These are phyloP conservation scores for Lantana camara DNA, from an alignment of 257 asterid species.

Conservation along the genomic window DNA sequence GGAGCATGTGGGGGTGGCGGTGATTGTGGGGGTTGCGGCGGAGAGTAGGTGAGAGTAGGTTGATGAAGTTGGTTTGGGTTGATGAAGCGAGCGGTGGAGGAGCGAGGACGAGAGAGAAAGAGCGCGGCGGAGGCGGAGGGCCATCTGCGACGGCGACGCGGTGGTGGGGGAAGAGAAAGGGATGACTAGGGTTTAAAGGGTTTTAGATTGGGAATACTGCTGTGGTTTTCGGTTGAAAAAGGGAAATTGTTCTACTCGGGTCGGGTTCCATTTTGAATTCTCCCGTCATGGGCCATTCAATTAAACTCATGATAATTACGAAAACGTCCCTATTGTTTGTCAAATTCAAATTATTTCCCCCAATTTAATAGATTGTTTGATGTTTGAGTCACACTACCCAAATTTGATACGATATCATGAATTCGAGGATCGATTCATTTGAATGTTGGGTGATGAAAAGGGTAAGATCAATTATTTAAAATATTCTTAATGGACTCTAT, in stretches of 20 bases:
- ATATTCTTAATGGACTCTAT: no score
- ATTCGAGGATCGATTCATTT: no score
- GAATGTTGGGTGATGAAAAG: no score
- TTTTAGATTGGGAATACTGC: conserved; percentile 6
- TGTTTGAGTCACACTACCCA: no score
- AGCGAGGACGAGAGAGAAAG: conserved; percentile 41
- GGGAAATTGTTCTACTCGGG: background rate
- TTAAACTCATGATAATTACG: background rate
- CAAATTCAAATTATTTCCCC: background rate
- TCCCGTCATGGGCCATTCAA: background rate
- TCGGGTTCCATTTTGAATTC: background rate
- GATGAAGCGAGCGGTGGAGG: conserved; percentile 36
- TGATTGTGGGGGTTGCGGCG: conserved; percentile 17
- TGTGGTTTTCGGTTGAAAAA: background rate
- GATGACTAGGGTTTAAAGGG: conserved; percentile 33
- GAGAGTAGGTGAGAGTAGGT: conserved; percentile 24
- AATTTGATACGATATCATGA: no score
- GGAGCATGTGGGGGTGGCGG: conserved; percentile 12
- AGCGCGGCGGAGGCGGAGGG: conserved; percentile 51
- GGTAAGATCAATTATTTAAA: no score
- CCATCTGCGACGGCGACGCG: conserved; percentile 33
- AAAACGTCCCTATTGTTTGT: background rate
- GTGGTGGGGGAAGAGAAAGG: conserved; percentile 1
- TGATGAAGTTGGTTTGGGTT: conserved; percentile 23
- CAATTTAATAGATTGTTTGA: no score